A percentile compares a stretch with the other conserved stretches of the same genome.
These are phyloP conservation scores for Pisolithus thermaeus DNA, from an alignment of 1,284 basidiomycete genomes.

Conservation along the genomic window DNA sequence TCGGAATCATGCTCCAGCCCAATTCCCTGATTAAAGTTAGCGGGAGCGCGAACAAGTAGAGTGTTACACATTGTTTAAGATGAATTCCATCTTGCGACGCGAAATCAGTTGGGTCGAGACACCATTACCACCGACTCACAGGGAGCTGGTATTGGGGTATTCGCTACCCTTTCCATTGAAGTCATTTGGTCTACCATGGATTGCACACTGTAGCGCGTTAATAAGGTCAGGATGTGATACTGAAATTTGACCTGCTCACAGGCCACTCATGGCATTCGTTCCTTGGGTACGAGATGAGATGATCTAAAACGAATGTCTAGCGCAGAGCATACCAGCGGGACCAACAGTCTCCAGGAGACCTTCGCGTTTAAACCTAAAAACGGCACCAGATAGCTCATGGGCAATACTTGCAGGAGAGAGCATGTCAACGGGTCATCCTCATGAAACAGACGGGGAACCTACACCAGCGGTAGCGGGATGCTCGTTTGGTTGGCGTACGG, in stretches of 20 bases:
- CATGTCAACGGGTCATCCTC: not conserved
- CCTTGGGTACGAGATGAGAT: constrained; percentile 34
- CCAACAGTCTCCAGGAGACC: constrained; percentile 81
- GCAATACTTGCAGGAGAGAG: constrained; percentile 53
- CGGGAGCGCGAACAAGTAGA: constrained; percentile 84
- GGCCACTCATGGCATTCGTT: constrained; percentile 65
- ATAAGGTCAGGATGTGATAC: not conserved
- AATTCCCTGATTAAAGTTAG: constrained; percentile 76
- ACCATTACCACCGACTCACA: constrained; percentile 38
- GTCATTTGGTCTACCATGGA: constrained; percentile 81
- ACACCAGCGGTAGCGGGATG: constrained; percentile 73
- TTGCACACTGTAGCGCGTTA: constrained; percentile 48
- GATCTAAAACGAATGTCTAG: not conserved
- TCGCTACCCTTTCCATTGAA: constrained; percentile 80
- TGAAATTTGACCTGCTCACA: constrained; percentile 36
- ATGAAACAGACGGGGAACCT: constrained; percentile 24
- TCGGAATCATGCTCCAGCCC: constrained; percentile 77
- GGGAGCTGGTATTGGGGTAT: constrained; percentile 74
- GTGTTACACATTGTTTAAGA: constrained; percentile 87
- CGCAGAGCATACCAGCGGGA: constrained; percentile 56
- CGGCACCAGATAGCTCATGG: constrained; percentile 64
- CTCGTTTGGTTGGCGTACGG: constrained; percentile 47
- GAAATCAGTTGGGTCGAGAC: not conserved
- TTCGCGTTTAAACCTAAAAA: constrained; percentile 73
- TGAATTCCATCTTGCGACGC: constrained; percentile 65